Base-by-base conservation (phyloP, 208 protist species). In the Trypanosoma lewisi region DNA sequence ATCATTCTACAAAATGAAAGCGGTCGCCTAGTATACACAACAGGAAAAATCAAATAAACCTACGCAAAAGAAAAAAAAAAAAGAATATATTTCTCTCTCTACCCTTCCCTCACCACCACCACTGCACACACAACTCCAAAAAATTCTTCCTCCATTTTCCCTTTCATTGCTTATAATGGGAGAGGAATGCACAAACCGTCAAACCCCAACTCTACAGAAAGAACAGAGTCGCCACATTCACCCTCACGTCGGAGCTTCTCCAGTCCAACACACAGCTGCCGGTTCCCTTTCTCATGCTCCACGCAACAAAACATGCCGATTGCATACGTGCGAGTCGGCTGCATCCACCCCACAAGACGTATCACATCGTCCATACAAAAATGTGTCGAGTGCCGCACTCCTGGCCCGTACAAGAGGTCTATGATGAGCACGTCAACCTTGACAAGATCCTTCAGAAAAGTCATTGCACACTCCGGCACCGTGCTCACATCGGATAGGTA, bases 221-320 rank as follows among this genome's bases (percentile, higher is more conserved):
- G 47, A 5, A 85, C 73, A 34, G 1, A 5, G 11, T 58, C 14
- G 44, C 67, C 36, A 76, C 70, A 41, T 52, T 53, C 33, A 2
- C 55, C 60, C 68, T 74, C 34, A 80, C 67, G 16, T 61, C 63
- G 55, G 8, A 95, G 54, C 28, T 89, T 77, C 4, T 64, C 37
- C 39, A 62, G 51, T 49, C 78, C 64, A 33, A 63, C 53, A 12
- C 28, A 16, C 36, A 73, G 44, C 28, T 58, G 31, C 19, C 8
- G 36, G 44, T 96, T 96, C 8, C 75, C 61, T 28, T 19, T 21
- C 28, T 82, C 19, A 62, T 95, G 83, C 70, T 87, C 77, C 2
- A 96, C 41, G 47, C 77, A 80, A 69, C 89, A 96, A 50, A 87
- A 96, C 89, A 93, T 96, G 0, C 86, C 89, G 25, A 92, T 80